Percentiles rank a stretch among this genome's conserved stretches.
These are phyloP conservation scores for Pyricularia grisea DNA, from an alignment of 2,329 filamentous ascomycete genomes.

Conservation along the genomic window DNA sequence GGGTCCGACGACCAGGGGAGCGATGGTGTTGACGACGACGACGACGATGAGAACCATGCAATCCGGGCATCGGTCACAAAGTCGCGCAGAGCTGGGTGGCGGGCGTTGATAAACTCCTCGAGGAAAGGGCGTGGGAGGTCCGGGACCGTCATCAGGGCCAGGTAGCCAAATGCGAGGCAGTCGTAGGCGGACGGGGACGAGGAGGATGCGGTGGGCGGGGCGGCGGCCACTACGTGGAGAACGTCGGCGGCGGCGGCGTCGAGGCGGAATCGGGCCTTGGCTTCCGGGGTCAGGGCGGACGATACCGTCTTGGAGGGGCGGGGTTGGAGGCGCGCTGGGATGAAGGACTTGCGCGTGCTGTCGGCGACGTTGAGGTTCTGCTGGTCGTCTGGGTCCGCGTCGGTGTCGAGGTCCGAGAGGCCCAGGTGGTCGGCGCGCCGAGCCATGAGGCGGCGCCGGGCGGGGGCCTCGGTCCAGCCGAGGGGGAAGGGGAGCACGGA, in stretches of 20 bases:
- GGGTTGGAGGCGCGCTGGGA: constrained; percentile 35
- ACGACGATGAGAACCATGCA: constrained; percentile 4
- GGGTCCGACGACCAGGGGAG: not conserved
- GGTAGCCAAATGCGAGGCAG: constrained; percentile 71
- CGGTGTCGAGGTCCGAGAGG: constrained; percentile 56
- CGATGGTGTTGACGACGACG: not conserved
- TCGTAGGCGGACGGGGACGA: constrained; percentile 57
- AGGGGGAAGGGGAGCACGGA: constrained; percentile 74
- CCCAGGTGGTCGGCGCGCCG: constrained; percentile 60
- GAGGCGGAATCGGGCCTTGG: constrained; percentile 65
- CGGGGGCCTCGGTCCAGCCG: constrained; percentile 76
- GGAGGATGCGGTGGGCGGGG: constrained; percentile 16
- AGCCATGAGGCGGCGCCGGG: constrained; percentile 61
- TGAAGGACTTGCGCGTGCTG: constrained; percentile 16
- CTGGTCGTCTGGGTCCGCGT: constrained; percentile 19
- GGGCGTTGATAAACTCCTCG: constrained; percentile 13
- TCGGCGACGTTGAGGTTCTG: constrained; percentile 13
- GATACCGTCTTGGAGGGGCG: constrained; percentile 37
- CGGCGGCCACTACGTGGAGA: constrained; percentile 43
- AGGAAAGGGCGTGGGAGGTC: constrained; percentile 24
- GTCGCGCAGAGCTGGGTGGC: constrained; percentile 8
- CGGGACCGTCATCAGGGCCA: constrained; percentile 56
- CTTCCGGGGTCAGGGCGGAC: constrained; percentile 57
- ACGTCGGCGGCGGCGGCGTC: constrained; percentile 59
- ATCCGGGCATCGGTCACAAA: constrained; percentile 10